Evolutionary conservation across 768 basidiomycete genomes (phyloP).

Genomic region (Leccinellum luteum): DNA sequence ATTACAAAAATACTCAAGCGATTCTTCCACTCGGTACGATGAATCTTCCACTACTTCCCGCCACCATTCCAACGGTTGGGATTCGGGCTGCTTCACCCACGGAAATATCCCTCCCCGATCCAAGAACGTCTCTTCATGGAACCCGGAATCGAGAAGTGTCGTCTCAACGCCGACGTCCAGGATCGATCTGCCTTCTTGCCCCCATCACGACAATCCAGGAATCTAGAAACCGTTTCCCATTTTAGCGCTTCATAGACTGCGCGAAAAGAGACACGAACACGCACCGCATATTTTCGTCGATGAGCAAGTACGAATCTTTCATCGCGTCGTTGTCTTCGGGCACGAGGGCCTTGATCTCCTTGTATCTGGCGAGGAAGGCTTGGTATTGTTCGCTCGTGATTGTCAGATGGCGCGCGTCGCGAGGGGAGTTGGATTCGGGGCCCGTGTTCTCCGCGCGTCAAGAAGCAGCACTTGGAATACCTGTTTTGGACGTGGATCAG

Average conservation of each 20-base stretch:
- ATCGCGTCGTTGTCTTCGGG: constrained; percentile 38
- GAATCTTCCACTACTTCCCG: background rate
- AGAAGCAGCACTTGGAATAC: constrained; percentile 32
- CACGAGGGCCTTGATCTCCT: constrained; percentile 27
- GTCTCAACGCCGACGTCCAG: constrained; percentile 13
- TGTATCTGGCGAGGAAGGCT: constrained; percentile 33
- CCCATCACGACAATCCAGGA: constrained; percentile 32
- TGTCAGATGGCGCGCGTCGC: constrained; percentile 27
- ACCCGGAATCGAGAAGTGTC: constrained; percentile 16
- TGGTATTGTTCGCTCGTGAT: constrained; percentile 34
- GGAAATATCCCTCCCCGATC: constrained; percentile 8
- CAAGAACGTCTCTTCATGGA: constrained; percentile 11
- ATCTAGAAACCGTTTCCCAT: constrained; percentile 15
- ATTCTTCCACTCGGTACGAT: background rate
- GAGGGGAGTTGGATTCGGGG: constrained; percentile 19
- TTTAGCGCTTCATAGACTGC: background rate
- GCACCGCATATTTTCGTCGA: constrained; percentile 39
- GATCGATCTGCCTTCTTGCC: constrained; percentile 22
- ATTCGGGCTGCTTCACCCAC: constrained; percentile 3
- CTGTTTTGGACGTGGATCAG: constrained; percentile 7
- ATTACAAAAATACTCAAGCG: no score
- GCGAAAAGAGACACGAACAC: background rate
- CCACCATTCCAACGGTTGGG: constrained; percentile 8
- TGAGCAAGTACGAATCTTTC: constrained; percentile 37
- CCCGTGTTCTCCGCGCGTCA: constrained; percentile 31